A percentile compares a stretch with the other conserved stretches of the same genome.
Evolutionary conservation across 305 asterid species (phyloP).

Genomic region (Striga hermonthica): DNA sequence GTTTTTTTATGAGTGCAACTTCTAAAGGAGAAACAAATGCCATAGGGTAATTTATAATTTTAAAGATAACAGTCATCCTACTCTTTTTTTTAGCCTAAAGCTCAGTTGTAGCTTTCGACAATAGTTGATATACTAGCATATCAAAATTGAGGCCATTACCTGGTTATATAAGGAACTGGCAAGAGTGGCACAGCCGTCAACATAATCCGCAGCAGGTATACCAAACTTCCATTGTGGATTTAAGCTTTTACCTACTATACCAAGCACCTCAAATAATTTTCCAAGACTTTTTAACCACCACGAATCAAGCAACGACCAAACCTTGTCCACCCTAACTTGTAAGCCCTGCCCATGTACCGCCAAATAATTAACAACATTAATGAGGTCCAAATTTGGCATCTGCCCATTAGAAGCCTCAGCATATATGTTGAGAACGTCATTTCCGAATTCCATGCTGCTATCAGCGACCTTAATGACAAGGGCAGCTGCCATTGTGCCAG

Average conservation of each 20-base stretch:
- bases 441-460: conserved; percentile 47
- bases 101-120: background rate
- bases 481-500: conserved; percentile 99
- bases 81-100: background rate
- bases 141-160: conserved; percentile 41
- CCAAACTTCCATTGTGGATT: conserved; percentile 83
- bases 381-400: conserved; percentile 95
- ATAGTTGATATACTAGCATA: conserved; percentile 3
- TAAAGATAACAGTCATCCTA: background rate
- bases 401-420: conserved; percentile 99
- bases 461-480: conserved; percentile 83
- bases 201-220: conserved; percentile 68
- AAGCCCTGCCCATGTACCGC: conserved; percentile 89
- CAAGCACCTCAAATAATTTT: conserved; percentile 51
- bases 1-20: background rate
- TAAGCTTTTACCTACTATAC: conserved; percentile 62
- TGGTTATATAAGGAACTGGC: conserved; percentile 87
- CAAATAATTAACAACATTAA: conserved; percentile 80
- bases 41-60: background rate
- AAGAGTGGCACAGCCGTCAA: conserved; percentile 85
- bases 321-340: conserved; percentile 69
- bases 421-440: conserved; percentile 70
- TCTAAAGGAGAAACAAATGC: background rate
- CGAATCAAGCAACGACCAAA: conserved; percentile 65
- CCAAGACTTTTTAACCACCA: conserved; percentile 74